Conservation (phyloP, 192 early-diverging fungal genomes). For the Mortierella hygrophila region DNA sequence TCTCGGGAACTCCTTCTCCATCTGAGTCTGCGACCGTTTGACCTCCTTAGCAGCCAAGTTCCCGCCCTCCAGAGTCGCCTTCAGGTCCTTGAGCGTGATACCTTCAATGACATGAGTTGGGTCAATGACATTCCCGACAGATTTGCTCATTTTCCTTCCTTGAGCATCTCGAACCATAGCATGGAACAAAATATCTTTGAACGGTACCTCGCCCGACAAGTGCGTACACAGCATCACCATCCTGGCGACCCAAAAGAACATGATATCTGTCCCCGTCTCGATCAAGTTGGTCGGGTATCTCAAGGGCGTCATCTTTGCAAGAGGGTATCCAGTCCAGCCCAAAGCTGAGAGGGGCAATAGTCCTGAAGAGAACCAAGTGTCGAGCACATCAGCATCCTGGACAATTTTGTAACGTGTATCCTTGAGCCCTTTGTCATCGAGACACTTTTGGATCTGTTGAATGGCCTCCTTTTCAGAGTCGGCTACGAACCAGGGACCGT, state of each 20-base stretch:
- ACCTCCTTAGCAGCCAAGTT: constrained; percentile 86
- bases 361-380: constrained; percentile 98
- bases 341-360: constrained; percentile 89
- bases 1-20: constrained; percentile 84
- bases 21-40: constrained; percentile 69
- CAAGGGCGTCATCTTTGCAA: constrained; percentile 61
- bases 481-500: constrained; percentile 77
- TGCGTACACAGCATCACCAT: constrained; percentile 97
- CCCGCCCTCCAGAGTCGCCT: constrained; percentile 75
- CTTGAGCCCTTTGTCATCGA: constrained; percentile 57
- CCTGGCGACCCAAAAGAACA: constrained; percentile 98
- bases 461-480: constrained; percentile 67
- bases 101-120: constrained; percentile 88
- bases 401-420: constrained; percentile 55
- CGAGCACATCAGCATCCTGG: constrained; percentile 93
- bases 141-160: constrained; percentile 92
- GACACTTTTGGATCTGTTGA: constrained; percentile 63
- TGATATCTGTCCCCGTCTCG: constrained; percentile 96
- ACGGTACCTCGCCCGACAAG: constrained; percentile 84
- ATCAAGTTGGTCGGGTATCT: constrained; percentile 87
- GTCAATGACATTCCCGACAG: constrained; percentile 90
- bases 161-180: constrained; percentile 93
- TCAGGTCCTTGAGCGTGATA: constrained; percentile 75
- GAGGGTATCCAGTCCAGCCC: constrained; percentile 54
- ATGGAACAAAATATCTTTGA: constrained; percentile 92